Conservation (phyloP, 345 rosid genomes). For the Ceriops zippeliana region DNA sequence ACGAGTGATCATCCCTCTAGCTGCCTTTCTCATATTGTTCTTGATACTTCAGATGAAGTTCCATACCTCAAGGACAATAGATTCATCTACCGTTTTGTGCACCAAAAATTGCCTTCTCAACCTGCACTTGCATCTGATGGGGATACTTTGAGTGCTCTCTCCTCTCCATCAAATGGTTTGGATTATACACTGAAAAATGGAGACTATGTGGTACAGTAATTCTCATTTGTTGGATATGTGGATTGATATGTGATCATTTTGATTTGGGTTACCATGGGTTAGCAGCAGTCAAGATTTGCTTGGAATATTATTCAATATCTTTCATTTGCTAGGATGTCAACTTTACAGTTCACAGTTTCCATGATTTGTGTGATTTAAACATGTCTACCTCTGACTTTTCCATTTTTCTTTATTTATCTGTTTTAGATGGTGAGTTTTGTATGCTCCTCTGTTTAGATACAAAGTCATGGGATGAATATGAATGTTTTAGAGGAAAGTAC, state of each 20-base stretch:
- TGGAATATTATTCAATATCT: neutral
- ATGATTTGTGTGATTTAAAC: too few species aligned
- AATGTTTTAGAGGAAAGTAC: too few species aligned
- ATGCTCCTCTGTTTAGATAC: too few species aligned
- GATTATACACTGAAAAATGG: constrained; percentile 67
- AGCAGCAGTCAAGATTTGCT: neutral
- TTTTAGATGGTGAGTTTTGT: too few species aligned
- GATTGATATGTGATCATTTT: neutral
- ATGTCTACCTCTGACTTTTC: too few species aligned
- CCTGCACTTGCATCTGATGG: constrained; percentile 30
- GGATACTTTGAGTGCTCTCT: constrained; percentile 27
- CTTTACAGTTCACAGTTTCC: too few species aligned
- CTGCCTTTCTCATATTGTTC: constrained; percentile 72
- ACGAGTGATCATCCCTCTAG: constrained; percentile 38
- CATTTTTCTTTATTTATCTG: too few species aligned
- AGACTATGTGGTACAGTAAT: constrained; percentile 72
- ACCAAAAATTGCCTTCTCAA: constrained; percentile 32
- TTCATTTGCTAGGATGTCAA: neutral
- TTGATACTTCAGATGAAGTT: constrained; percentile 50
- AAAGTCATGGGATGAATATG: too few species aligned
- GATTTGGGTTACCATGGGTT: neutral
- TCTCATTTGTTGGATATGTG: constrained; percentile 11
- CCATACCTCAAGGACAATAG: constrained; percentile 48
- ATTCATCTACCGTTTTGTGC: constrained; percentile 72
- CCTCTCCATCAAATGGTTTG: constrained; percentile 42